phyloP scores from a whole-genome alignment of 306 rosid genomes.

The Betula pendula region DNA sequence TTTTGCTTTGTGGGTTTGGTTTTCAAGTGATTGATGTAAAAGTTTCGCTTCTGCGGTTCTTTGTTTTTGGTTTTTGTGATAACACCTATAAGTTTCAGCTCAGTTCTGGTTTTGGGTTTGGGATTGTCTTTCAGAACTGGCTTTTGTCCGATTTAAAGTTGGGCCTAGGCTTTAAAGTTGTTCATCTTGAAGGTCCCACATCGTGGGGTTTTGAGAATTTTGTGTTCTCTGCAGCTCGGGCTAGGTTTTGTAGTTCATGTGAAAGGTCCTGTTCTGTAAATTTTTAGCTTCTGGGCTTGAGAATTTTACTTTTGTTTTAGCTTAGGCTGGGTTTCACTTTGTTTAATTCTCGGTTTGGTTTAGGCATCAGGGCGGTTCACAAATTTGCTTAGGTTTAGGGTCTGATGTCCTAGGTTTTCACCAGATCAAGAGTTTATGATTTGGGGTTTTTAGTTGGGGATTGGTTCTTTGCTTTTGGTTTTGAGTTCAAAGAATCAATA shows the following conservation, averaged over 20 bases:
- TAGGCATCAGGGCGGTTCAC: background rate
- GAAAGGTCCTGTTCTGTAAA: conserved; percentile 10
- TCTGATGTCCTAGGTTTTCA: background rate
- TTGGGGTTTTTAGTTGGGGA: too few species aligned
- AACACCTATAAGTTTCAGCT: background rate
- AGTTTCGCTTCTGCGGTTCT: background rate
- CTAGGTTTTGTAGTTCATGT: conserved; percentile 12
- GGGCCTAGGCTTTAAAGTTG: background rate
- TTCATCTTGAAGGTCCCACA: background rate
- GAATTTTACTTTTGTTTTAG: background rate
- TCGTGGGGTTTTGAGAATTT: conserved; percentile 22
- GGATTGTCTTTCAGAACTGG: conserved; percentile 6
- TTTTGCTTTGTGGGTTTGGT: background rate
- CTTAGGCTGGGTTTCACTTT: background rate
- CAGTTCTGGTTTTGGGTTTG: background rate
- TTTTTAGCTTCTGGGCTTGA: conserved; percentile 17
- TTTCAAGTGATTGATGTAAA: background rate
- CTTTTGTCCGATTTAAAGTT: conserved; percentile 4
- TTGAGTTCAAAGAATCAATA: background rate
- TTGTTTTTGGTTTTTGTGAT: background rate
- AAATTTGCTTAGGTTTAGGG: background rate
- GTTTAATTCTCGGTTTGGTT: conserved; percentile 9
- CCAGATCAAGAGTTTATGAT: background rate
- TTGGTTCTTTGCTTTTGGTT: conserved; percentile 13
- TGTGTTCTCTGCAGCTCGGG: background rate